These are phyloP conservation scores for Litchi chinensis DNA, from an alignment of 345 rosid species.

Conservation along the genomic window DNA sequence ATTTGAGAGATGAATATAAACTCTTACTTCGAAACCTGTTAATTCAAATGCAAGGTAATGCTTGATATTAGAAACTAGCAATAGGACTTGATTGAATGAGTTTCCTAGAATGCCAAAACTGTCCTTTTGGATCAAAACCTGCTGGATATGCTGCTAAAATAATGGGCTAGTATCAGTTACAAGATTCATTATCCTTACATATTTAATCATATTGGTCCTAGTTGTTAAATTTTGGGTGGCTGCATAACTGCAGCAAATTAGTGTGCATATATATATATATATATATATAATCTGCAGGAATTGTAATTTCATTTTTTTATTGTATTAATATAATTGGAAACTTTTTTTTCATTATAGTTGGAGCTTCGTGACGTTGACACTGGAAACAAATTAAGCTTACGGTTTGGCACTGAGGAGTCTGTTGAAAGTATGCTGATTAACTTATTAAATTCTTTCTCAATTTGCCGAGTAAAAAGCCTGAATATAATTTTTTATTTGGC, in stretches of 20 bases:
- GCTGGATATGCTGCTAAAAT: not conserved
- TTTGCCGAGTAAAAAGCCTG: conserved; percentile 1
- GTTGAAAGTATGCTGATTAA: conserved; percentile 67
- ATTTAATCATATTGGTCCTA: not conserved
- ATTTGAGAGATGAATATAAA: not conserved
- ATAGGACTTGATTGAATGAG: not conserved
- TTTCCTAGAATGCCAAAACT: not conserved
- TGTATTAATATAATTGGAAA: not conserved
- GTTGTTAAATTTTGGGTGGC: not conserved
- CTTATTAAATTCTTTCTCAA: conserved; percentile 18
- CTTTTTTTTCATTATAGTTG: conserved; percentile 40
- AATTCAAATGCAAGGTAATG: not conserved
- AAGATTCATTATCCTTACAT: not conserved
- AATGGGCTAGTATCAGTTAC: not conserved
- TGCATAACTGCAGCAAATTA: not conserved
- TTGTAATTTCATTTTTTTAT: not conserved
- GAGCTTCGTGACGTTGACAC: conserved; percentile 94
- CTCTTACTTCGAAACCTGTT: not conserved
- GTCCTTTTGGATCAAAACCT: not conserved
- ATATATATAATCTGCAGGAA: not conserved
- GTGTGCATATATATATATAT: not conserved
- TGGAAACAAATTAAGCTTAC: conserved; percentile 78
- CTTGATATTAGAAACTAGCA: not conserved
- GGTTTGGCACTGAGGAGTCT: conserved; percentile 86
- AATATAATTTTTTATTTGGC: not conserved